Conservation (phyloP, 345 rosid genomes). For the Erucastrum elatum region DNA sequence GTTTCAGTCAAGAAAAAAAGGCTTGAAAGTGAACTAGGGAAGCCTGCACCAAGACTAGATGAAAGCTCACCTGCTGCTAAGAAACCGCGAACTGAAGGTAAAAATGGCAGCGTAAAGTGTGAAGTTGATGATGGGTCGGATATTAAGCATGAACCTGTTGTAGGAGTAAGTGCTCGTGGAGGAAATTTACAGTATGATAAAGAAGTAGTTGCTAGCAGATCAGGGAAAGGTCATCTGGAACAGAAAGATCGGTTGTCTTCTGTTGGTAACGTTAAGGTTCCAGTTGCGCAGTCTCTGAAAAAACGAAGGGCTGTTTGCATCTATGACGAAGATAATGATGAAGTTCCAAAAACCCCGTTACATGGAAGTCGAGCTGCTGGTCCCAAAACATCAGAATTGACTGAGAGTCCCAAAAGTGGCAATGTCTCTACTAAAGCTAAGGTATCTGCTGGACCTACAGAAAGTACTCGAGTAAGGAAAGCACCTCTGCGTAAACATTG, state of each 20-base stretch:
- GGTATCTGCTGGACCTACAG: slow-evolving; percentile 42
- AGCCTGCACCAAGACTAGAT: slow-evolving; percentile 39
- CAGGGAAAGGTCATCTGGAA: slow-evolving; percentile 46
- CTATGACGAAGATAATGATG: slow-evolving; percentile 70
- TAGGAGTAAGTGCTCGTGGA: slow-evolving; percentile 50
- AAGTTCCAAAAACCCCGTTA: slow-evolving; percentile 83
- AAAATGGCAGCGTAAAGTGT: slow-evolving; percentile 32
- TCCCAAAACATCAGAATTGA: slow-evolving; percentile 40
- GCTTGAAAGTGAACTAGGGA: slow-evolving; percentile 51
- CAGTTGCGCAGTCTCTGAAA: slow-evolving; percentile 49
- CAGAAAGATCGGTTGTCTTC: slow-evolving; percentile 44
- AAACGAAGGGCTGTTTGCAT: slow-evolving; percentile 87
- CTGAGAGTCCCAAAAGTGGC: slow-evolving; percentile 42
- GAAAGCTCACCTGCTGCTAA: slow-evolving; percentile 54
- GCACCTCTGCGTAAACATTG: slow-evolving; percentile 39
- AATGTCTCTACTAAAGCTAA: slow-evolving; percentile 40
- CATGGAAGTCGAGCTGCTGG: slow-evolving; percentile 56
- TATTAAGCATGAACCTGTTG: slow-evolving; percentile 41
- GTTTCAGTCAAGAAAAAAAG: slow-evolving; percentile 44
- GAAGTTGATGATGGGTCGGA: slow-evolving; percentile 36
- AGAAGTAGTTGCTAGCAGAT: slow-evolving; percentile 60
- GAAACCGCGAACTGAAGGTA: slow-evolving; percentile 50
- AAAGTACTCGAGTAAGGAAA: slow-evolving; percentile 43
- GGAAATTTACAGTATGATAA: slow-evolving; percentile 50
- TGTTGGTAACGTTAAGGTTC: slow-evolving; percentile 36